Percentiles rank a stretch among this genome's conserved stretches.
These are phyloP conservation scores for Brachypodium distachyon DNA, from an alignment of 202 grass and related monocot genomes.

Conservation along the genomic window DNA sequence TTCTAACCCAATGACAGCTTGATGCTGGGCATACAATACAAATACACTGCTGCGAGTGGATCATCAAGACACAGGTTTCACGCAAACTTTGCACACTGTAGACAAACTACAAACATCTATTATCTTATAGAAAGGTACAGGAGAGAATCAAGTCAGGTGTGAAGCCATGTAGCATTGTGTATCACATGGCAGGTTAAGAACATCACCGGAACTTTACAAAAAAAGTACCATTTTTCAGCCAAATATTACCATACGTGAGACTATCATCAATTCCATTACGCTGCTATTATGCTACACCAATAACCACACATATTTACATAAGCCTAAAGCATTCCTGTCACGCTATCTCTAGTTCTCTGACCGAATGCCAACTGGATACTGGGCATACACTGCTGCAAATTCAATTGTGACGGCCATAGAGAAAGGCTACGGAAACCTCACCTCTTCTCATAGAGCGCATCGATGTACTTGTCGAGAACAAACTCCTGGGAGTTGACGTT, in stretches of 20 bases:
- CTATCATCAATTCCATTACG: not conserved
- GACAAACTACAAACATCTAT: not conserved
- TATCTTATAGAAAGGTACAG: not conserved
- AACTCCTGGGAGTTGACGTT: constrained; percentile 72
- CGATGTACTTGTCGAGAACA: constrained; percentile 68
- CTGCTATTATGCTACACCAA: not conserved
- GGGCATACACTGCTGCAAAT: not conserved
- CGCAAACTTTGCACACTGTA: not conserved
- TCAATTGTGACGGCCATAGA: not conserved
- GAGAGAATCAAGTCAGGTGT: not conserved
- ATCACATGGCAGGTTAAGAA: not conserved
- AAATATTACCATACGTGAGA: not conserved
- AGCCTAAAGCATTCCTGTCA: no score
- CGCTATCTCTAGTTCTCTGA: not conserved
- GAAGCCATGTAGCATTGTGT: not conserved
- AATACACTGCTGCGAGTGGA: not conserved
- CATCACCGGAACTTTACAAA: not conserved
- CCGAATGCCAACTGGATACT: not conserved
- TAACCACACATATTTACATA: not conserved
- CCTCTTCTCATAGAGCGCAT: constrained; percentile 95
- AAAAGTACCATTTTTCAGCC: not conserved
- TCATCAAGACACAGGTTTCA: not conserved
- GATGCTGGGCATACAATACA: not conserved
- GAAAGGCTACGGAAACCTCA: not conserved
- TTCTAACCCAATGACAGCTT: not conserved